Evolutionary conservation across 768 basidiomycete genomes (phyloP).

Genomic region (Pleurotus tuoliensis): DNA sequence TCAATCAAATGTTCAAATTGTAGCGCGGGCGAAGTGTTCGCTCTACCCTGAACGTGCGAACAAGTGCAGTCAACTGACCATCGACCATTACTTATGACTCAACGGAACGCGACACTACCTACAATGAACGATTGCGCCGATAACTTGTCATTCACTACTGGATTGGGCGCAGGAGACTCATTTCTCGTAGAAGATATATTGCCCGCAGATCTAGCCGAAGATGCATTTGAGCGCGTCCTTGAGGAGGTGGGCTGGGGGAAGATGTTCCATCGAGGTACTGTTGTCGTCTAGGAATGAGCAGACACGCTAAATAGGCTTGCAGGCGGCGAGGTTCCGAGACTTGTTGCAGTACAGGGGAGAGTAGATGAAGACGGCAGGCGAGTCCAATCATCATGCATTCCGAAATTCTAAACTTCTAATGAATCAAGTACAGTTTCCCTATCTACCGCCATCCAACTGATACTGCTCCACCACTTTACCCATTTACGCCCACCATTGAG

Average conservation of each 20-base stretch:
- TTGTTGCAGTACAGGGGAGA: slow-evolving; percentile 60
- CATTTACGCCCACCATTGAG: slow-evolving; percentile 67
- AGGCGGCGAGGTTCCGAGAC: slow-evolving; percentile 73
- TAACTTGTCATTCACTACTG: not conserved
- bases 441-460: slow-evolving; percentile 84
- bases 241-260: slow-evolving; percentile 68
- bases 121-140: too few species aligned
- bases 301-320: not conserved
- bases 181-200: slow-evolving; percentile 56
- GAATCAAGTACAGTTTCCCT: slow-evolving; percentile 46
- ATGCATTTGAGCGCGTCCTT: slow-evolving; percentile 54
- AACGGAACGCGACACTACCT: too few species aligned
- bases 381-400: not conserved
- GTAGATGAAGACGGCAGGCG: slow-evolving; percentile 49
- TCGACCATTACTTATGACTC: too few species aligned
- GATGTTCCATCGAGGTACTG: slow-evolving; percentile 71
- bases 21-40: too few species aligned
- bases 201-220: slow-evolving; percentile 48
- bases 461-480: slow-evolving; percentile 61
- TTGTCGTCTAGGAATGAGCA: not conserved
- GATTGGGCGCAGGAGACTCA: slow-evolving; percentile 66
- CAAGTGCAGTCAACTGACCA: too few species aligned
- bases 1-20: too few species aligned
- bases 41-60: too few species aligned
- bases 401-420: not conserved